Conservation (phyloP, 306 rosid genomes). For the Adenanthera pavonina region DNA sequence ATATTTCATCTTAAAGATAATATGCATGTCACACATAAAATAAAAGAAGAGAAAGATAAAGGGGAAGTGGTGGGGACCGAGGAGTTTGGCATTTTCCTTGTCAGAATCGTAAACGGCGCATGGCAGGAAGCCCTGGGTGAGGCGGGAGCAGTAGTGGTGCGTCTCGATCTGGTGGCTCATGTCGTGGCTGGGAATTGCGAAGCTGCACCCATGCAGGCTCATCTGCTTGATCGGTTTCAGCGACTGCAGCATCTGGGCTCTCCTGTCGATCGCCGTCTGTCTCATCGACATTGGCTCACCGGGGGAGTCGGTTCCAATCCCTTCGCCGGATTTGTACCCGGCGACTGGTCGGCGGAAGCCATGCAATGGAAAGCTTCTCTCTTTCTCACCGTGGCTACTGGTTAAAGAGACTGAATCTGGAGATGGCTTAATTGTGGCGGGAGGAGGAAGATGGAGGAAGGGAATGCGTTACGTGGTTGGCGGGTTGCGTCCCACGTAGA, state of each 20-base stretch:
- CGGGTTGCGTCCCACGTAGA: conserved; percentile 43
- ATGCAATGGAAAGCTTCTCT: background rate
- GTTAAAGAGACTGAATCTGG: background rate
- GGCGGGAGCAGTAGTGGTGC: conserved; percentile 66
- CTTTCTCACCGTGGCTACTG: background rate
- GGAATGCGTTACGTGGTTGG: conserved; percentile 34
- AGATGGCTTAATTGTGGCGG: background rate
- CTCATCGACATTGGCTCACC: conserved; percentile 54
- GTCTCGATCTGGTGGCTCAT: conserved; percentile 76
- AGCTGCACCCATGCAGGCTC: conserved; percentile 66
- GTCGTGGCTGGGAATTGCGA: conserved; percentile 76
- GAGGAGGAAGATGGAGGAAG: background rate
- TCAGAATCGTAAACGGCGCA: conserved; percentile 83
- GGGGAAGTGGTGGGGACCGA: conserved; percentile 40
- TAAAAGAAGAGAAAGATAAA: background rate
- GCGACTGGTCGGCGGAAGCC: conserved; percentile 56
- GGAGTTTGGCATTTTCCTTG: conserved; percentile 53
- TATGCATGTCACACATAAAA: too few species aligned
- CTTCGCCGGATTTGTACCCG: conserved; percentile 39
- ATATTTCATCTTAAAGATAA: too few species aligned
- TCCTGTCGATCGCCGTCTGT: conserved; percentile 62
- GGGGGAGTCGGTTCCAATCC: conserved; percentile 12
- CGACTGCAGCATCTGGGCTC: conserved; percentile 67
- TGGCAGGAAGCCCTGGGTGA: conserved; percentile 65
- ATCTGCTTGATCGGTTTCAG: conserved; percentile 70